Percentiles rank a stretch among this genome's conserved stretches.
Conservation (phyloP, 2,329 filamentous ascomycete species). For the Pseudopithomyces chartarum region DNA sequence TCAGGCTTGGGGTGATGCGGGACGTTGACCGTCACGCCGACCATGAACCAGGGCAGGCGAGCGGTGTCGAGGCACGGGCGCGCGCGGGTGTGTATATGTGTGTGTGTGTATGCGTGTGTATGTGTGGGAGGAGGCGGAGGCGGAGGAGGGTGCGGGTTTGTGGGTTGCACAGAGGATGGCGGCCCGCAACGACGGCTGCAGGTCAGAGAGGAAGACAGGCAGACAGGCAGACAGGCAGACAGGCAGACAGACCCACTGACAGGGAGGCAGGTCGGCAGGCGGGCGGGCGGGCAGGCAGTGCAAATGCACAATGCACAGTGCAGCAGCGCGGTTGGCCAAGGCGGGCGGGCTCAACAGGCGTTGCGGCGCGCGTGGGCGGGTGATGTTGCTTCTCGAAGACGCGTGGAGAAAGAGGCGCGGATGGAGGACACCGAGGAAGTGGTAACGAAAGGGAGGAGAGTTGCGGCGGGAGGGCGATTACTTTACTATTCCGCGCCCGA, state of each 20-base stretch:
- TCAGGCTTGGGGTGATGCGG: not conserved
- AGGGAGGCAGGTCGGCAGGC: no score
- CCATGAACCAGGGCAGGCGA: constrained; percentile 21
- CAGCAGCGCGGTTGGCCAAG: constrained; percentile 10
- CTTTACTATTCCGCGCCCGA: constrained; percentile 39
- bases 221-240: no score
- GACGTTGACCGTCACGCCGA: constrained; percentile 23
- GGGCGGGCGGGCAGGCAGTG: constrained; percentile 10
- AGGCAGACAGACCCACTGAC: no score
- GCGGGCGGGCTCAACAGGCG: not conserved
- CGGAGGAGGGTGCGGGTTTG: constrained; percentile 25
- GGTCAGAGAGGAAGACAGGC: constrained; percentile 26
- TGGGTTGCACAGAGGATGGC: constrained; percentile 37
- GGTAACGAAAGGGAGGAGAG: constrained; percentile 43
- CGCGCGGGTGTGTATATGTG: no score
- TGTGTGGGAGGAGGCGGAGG: constrained; percentile 30
- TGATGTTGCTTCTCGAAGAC: constrained; percentile 32
- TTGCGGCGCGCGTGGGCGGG: not conserved
- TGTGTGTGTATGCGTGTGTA: no score
- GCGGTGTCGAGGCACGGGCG: not conserved
- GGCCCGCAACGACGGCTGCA: constrained; percentile 41
- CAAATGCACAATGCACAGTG: constrained; percentile 6
- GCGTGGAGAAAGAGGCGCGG: constrained; percentile 21
- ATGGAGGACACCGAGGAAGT: constrained; percentile 34
- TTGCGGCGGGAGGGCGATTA: constrained; percentile 35